Base-by-base conservation (phyloP, 2,329 filamentous ascomycete species). In the Chaetomiaceae sp. region DNA sequence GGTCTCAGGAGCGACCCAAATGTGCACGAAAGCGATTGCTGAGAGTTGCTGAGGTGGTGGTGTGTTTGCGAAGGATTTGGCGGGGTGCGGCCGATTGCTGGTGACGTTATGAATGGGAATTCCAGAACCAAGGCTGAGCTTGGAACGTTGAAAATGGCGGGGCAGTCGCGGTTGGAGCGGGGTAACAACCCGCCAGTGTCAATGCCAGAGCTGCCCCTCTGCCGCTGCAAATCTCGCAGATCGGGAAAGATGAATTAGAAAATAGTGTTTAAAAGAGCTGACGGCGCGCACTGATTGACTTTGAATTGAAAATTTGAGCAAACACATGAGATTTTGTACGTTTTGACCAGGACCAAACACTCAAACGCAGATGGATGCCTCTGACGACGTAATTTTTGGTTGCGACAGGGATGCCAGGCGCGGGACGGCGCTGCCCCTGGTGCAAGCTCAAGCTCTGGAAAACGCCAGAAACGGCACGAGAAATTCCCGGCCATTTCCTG, bases 61-160 rank as follows among this genome's bases (percentile, higher is more conserved):
- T 31, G 31, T 44, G 39, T 36, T 39, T 34, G 9, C 17, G 4
- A 22, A 5, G 14, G 14, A 8, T 31, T 5, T 15, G 25, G 12
- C 31, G 9, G 19, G 20, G 39, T 14, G 8, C 11, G 22, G 39
- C 22, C 33, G 46, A 20, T 5, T n/a, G 20, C 6, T 36, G 42
- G 53, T 52, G 48, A 52, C 44, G 48, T 52, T 48, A 52, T 55
- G 36, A 44, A 44, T 39, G 37, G 46, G 42, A 49, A 42, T 37
- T 48, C 46, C 25, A 50, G 39, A 55, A 40, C 40, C 42, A 51
- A 55, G 46, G 47, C 46, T 51, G 47, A 47, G 46, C 53, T 51
- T 51, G 47, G 47, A 47, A 50, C 29, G 47, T 33, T 53, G 31
- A 37, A 22, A 36, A 54, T 50, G 48, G 53, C 53, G 53, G 53